Evolutionary conservation across 2,329 filamentous ascomycete genomes (phyloP), one percentile per base, ranked within the genome.

Genomic region (Hypomyces perniciosus): DNA sequence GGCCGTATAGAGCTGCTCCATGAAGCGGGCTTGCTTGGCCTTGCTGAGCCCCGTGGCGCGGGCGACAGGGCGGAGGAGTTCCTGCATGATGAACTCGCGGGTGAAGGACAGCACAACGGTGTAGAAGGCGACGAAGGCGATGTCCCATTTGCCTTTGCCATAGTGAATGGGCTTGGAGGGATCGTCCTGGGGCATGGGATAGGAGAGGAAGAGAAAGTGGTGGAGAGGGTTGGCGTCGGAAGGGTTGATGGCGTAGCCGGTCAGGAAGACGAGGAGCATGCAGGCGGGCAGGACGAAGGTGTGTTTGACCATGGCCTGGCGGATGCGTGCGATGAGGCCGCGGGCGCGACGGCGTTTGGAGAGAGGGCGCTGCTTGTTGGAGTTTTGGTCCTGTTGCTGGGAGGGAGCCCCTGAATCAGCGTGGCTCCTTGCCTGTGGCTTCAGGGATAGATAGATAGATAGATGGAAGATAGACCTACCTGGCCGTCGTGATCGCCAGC

Each of bases 1-100:
- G 28, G 90, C 91, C 1, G 91, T 96, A 72, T 97, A 97, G 64
- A 86, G 83, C 72, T 97, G 91, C 70, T 97, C 91, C 88, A 96
- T 93, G 77, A 96, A 96, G 33, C 91, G 85, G 12, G 85, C 80
- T 63, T 93, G 90, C 73, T 96, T 96, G 56, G 78, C 83, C 51
- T 84, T 80, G 56, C 80, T 82, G 63, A 96, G 83, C 12, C 88
- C 87, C 49, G 76, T 83, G 58, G 74, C 77, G 40, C 81, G 76
- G 5, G 90, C 89, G 55, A 91, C 74, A 0, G 90, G 91, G 9
- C 85, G 83, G 52, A 96, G 81, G 46, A 95, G 62, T 62, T 90
- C 85, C 72, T 96, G 91, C 91, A 96, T 96, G 71, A 95, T 79
- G 69, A 96, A 96, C 68, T 97, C 91, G 65, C 91, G 88, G 8